Evolutionary conservation across 768 basidiomycete species (phyloP), one percentile per base, ranked within the genome.

Genomic region (Chalciporus piperatus): DNA sequence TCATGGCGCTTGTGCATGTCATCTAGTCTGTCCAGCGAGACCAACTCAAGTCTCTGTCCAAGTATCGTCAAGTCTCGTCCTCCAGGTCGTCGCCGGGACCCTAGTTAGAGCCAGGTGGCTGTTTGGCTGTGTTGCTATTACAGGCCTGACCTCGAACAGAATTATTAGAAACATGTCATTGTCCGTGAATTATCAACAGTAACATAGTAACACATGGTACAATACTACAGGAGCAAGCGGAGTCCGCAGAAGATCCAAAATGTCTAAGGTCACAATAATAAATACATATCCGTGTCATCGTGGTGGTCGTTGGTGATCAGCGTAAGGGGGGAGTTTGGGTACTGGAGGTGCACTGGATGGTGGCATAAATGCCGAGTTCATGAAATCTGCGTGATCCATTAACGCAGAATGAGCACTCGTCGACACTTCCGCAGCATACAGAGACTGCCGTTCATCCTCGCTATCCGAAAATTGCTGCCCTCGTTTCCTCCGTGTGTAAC

Each of bases 1-100:
- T 85, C 72, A 68, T 79, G 74, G 59, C 76, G 82, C 69, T 72
- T 79, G 70, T 74, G 76, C 83, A 84, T 85, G 75, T 71, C 71
- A 69, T 71, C 59, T 62, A 69, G 68, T 59, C 57, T 47, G 45
- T 52, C 51, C 53, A 19, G 40, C 45, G 52, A 48, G 50, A 47
- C 45, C 53, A 51, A 51, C 51, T 43, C 42, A 45, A 38, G 56
- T 41, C 51, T 47, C 32, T 58, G 41, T 47, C 30, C 17, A 39
- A 22, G 22, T 22, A 13, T 44, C 23, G 30, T 43, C 27, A 27
- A 20, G 39, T 40, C 45, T 25, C 27, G 41, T 37, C 38, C 41
- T 44, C 33, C 39, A 30, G 56, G 30, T 45, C 42, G 12, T 32
- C 1, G 16, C 11, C 35, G n/a, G 16, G 16, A n/a, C 16, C 14